phyloP scores from a whole-genome alignment of 1,139 yeast genomes.

The Geotrichum phurueaensis region DNA sequence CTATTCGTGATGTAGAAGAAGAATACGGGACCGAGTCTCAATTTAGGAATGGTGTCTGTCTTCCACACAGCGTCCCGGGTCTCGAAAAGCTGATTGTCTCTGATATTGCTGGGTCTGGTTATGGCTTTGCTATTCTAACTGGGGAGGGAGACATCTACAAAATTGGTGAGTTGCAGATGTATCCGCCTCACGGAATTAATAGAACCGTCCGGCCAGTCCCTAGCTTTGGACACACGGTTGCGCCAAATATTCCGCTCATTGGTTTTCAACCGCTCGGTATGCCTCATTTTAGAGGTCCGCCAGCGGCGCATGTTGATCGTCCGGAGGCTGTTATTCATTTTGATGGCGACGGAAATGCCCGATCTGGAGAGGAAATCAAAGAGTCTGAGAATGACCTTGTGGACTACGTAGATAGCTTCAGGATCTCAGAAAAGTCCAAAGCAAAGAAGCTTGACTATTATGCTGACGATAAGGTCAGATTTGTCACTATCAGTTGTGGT shows the following conservation, averaged over 20 bases:
- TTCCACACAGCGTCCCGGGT: conserved; percentile 26
- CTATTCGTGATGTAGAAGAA: conserved; percentile 22
- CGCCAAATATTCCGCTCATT: conserved; percentile 1
- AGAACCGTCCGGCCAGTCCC: not conserved
- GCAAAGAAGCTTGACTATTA: conserved; percentile 5
- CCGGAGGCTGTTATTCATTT: not conserved
- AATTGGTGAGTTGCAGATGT: conserved; percentile 23
- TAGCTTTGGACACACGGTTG: not conserved
- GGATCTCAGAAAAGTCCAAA: not conserved
- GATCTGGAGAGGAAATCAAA: not conserved
- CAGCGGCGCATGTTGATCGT: not conserved
- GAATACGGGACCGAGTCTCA: not conserved
- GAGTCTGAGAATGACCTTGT: conserved; percentile 1
- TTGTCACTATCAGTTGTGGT: conserved; percentile 56
- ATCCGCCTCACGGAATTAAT: not conserved
- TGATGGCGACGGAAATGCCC: not conserved
- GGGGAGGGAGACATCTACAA: conserved; percentile 26
- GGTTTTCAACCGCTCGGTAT: not conserved
- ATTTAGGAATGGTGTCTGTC: conserved; percentile 13
- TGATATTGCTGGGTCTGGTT: conserved; percentile 64
- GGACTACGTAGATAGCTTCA: conserved; percentile 1
- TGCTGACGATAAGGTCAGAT: conserved; percentile 24
- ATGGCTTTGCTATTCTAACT: conserved; percentile 51
- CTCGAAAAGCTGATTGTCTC: conserved; percentile 40
- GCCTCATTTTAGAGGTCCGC: not conserved